phyloP scores from a whole-genome alignment of 2,329 filamentous ascomycete genomes.

The Monosporascus sp. region DNA sequence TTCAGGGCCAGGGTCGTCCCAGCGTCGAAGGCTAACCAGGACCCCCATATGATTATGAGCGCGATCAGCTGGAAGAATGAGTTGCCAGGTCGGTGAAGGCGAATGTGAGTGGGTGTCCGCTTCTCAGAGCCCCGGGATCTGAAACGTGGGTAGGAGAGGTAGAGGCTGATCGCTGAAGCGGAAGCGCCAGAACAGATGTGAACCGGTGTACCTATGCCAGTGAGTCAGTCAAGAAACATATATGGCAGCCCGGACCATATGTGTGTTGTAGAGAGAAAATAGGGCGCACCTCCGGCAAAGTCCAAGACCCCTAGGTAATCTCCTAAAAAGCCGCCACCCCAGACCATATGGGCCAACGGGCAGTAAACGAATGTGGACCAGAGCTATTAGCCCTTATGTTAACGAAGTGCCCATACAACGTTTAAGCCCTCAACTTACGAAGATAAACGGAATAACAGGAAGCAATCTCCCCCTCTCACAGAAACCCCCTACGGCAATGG shows the following conservation, averaged over 20 bases:
- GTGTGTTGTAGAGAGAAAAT: too few relatives aligned
- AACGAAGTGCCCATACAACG: too few relatives aligned
- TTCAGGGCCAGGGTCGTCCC: slow-evolving; percentile 42
- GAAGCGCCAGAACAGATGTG: slow-evolving; percentile 39
- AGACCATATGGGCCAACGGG: slow-evolving; percentile 43
- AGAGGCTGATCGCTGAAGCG: slow-evolving; percentile 36
- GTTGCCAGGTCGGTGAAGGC: slow-evolving; percentile 41
- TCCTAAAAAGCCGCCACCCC: slow-evolving; percentile 37
- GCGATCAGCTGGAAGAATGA: slow-evolving; percentile 41
- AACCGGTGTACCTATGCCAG: slow-evolving; percentile 30
- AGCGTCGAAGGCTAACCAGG: slow-evolving; percentile 46
- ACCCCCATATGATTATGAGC: slow-evolving; percentile 45
- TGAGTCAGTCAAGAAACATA: not conserved
- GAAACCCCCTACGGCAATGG: slow-evolving; percentile 42
- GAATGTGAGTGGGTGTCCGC: slow-evolving; percentile 40
- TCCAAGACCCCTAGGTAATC: slow-evolving; percentile 38
- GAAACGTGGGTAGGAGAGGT: slow-evolving; percentile 44
- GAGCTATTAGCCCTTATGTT: slow-evolving; percentile 22
- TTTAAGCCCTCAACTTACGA: slow-evolving; percentile 16
- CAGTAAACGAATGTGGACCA: slow-evolving; percentile 45
- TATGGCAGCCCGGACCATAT: too few relatives aligned
- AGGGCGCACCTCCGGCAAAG: slow-evolving; percentile 31
- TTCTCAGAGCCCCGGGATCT: slow-evolving; percentile 36
- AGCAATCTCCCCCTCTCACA: slow-evolving; percentile 41
- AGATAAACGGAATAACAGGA: slow-evolving; percentile 42